Base-by-base conservation (phyloP, 2,329 filamentous ascomycete genomes). In the Exophiala viscosa region DNA sequence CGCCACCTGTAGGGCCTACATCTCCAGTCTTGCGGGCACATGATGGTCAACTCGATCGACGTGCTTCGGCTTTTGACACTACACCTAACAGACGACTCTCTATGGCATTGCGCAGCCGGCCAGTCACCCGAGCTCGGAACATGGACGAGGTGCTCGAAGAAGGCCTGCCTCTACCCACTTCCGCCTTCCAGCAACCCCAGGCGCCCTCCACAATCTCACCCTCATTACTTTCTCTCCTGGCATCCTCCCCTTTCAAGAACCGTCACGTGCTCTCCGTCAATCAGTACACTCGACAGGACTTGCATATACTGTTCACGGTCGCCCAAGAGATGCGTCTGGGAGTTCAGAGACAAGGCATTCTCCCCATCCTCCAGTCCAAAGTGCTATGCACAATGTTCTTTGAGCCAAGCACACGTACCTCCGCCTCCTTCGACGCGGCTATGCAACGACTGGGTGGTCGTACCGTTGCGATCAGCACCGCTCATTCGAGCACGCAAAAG, bases 391-490 rank as follows among this genome's bases (percentile, higher is more conserved):
- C 89, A 2, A 84, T 99, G 76, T 99, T 99, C 81, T 99, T 91
- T 72, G 93, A 99, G 78, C 93, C 93, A 1, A 97, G 92, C 0
- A 99, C 93, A 2, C 83, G 93, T 49, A 99, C 93, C 4, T 96
- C 92, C 10, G 84, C 88, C 34, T 99, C 93, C 3, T 99, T 99
- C 65, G 93, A 99, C 67, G 88, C 92, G 51, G 93, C 93, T 38
- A 99, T 99, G 93, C 95, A 99, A 78, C 87, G 95, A 47, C 85
- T 99, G 4, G 93, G 93, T 62, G 93, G 93, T 43, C 83, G 90
- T 44, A 92, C 87, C 2, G 81, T 99, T 48, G 79, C 85, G 47
- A 85, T 97, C 66, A 79, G 90, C 36, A 95, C 92, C 2, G 81
- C 85, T 5, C 83, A 88, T 62, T 96, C 92, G 2, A 95, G 89